Conservation (phyloP, 2,329 filamentous ascomycete species). For the Xylariaceae sp. region DNA sequence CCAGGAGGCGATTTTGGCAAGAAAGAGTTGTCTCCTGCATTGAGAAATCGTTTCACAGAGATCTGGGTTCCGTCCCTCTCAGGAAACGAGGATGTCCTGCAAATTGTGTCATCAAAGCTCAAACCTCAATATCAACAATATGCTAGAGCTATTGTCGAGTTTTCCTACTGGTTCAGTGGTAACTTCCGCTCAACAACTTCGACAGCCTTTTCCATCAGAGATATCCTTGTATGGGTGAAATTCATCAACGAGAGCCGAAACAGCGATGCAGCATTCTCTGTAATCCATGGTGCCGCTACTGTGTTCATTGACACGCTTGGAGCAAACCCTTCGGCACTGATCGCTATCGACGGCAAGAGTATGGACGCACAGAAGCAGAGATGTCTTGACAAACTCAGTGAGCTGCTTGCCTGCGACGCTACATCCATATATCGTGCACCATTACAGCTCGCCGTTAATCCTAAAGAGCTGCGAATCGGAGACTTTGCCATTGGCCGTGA, state of each 20-base stretch:
- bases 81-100: constrained; percentile 78
- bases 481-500: constrained; percentile 66
- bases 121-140: constrained; percentile 51
- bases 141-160: constrained; percentile 72
- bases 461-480: constrained; percentile 63
- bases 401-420: constrained; percentile 64
- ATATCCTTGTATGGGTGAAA: constrained; percentile 88
- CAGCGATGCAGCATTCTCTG: constrained; percentile 43
- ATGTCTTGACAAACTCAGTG: constrained; percentile 71
- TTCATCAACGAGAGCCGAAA: constrained; percentile 73
- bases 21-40: constrained; percentile 89
- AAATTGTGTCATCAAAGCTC: constrained; percentile 81
- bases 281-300: constrained; percentile 86
- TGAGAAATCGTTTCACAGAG: constrained; percentile 96
- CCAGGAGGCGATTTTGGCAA: constrained; percentile 98
- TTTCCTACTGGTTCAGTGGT: constrained; percentile 89
- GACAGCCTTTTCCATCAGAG: constrained; percentile 83
- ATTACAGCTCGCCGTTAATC: constrained; percentile 56
- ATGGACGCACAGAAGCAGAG: constrained; percentile 68
- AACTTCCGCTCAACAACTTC: constrained; percentile 73
- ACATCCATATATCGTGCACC: constrained; percentile 61
- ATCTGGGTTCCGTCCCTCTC: constrained; percentile 95
- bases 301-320: constrained; percentile 95
- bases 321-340: constrained; percentile 86
- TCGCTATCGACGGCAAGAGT: constrained; percentile 68